These are phyloP conservation scores for Capillidium heterosporum DNA, from an alignment of 371 early-diverging fungal genomes.

Conservation along the genomic window DNA sequence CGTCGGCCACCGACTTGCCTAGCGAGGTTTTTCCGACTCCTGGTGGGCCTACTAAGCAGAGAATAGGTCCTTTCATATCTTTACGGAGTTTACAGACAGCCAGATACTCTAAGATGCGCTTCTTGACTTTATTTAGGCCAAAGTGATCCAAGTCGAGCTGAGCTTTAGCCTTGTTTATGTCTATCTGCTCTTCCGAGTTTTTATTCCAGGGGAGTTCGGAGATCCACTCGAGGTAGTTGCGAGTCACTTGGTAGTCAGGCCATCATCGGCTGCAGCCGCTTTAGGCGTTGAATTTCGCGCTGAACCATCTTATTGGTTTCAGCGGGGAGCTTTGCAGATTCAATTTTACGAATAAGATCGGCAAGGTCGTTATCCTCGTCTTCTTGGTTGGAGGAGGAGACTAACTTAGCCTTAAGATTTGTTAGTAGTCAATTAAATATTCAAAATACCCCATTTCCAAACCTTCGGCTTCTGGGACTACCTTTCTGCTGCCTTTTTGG, in stretches of 20 bases:
- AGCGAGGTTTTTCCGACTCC: conserved; percentile 70
- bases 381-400: conserved; percentile 38
- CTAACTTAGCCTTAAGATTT: conserved; percentile 14
- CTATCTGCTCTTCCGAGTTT: conserved; percentile 33
- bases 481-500: background rate
- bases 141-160: conserved; percentile 65
- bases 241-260: conserved; percentile 64
- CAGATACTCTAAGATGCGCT: conserved; percentile 60
- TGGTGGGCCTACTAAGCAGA: conserved; percentile 58
- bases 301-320: conserved; percentile 43
- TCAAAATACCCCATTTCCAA: background rate
- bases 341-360: conserved; percentile 27
- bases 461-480: background rate
- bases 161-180: conserved; percentile 38
- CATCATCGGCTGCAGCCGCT: conserved; percentile 46
- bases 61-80: conserved; percentile 63
- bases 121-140: conserved; percentile 69
- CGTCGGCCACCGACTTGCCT: conserved; percentile 61
- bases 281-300: conserved; percentile 51
- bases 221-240: conserved; percentile 57
- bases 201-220: conserved; percentile 64
- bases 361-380: conserved; percentile 38
- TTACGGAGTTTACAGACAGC: conserved; percentile 63
- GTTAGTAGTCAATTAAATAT: background rate
- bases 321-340: conserved; percentile 39